phyloP scores from a whole-genome alignment of 1,139 yeast genomes.

The Yamadazyma epiphylla region DNA sequence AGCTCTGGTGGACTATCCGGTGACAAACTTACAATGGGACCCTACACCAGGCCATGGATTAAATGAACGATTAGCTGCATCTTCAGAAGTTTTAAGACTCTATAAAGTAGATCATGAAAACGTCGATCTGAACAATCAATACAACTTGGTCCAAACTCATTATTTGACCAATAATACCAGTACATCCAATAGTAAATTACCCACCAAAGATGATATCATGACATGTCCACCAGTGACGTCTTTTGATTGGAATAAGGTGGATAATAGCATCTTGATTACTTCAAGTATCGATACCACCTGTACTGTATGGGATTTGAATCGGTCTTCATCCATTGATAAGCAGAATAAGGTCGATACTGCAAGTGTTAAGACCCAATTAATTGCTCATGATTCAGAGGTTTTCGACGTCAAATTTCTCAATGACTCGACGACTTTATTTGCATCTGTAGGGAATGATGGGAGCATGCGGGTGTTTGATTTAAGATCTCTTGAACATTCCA shows the following conservation, averaged over 20 bases:
- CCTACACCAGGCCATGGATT: conserved; percentile 35
- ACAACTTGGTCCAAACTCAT: conserved; percentile 36
- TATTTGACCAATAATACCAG: conserved; percentile 38
- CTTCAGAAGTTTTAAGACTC: conserved; percentile 67
- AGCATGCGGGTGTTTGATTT: conserved; percentile 89
- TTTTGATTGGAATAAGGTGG: conserved; percentile 85
- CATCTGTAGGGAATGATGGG: conserved; percentile 95
- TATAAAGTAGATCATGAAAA: conserved; percentile 48
- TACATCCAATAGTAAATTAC: conserved; percentile 4
- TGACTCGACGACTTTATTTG: conserved; percentile 74
- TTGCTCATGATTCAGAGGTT: conserved; percentile 95
- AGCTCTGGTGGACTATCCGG: conserved; percentile 56
- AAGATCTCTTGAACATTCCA: conserved; percentile 86
- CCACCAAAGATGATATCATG: conserved; percentile 30
- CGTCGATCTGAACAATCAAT: conserved; percentile 29
- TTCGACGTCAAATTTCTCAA: conserved; percentile 85
- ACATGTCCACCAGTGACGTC: conserved; percentile 82
- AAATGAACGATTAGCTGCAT: conserved; percentile 53
- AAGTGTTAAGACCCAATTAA: conserved; percentile 86
- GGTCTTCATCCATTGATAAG: conserved; percentile 16
- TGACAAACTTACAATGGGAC: conserved; percentile 72
- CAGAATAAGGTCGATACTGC: conserved; percentile 46
- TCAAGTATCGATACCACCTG: conserved; percentile 95
- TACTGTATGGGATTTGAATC: conserved; percentile 84
- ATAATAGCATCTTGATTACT: conserved; percentile 71